phyloP scores from a whole-genome alignment of 2,329 filamentous ascomycete genomes.

The Myriosclerotinia curreyana region DNA sequence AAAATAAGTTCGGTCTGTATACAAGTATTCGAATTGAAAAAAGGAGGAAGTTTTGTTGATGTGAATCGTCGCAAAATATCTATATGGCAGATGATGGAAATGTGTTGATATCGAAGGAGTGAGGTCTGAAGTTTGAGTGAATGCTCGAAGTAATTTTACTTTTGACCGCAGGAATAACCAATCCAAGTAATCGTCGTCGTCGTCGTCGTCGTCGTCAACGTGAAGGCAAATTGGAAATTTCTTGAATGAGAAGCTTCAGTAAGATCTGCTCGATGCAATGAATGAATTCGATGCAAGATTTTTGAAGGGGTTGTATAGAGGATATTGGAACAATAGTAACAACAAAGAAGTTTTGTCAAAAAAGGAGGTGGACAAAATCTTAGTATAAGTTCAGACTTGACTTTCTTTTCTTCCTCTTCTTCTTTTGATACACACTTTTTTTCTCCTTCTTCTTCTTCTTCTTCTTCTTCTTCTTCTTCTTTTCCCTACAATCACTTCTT shows the following conservation, averaged over 20 bases:
- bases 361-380: conserved; percentile 16
- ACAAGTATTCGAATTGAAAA: conserved; percentile 23
- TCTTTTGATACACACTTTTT: not conserved
- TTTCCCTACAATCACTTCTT: not conserved
- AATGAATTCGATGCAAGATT: conserved; percentile 9
- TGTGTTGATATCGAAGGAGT: conserved; percentile 15
- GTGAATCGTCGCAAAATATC: conserved; percentile 17
- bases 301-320: not conserved
- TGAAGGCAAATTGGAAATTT: not conserved
- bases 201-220: conserved; percentile 5
- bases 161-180: conserved; percentile 1
- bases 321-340: conserved; percentile 22
- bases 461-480: not conserved
- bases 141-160: not conserved
- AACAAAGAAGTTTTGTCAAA: conserved; percentile 22
- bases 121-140: conserved; percentile 2
- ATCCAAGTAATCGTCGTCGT: conserved; percentile 1
- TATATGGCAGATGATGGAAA: conserved; percentile 7
- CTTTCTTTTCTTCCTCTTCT: not conserved
- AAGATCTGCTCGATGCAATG: conserved; percentile 9
- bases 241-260: not conserved
- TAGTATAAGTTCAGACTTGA: not conserved
- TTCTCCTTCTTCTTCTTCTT: not conserved
- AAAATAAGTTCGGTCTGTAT: conserved; percentile 18
- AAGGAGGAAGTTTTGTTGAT: conserved; percentile 16